phyloP scores from a whole-genome alignment of 345 rosid genomes.

The Euphorbia pulcherrima region DNA sequence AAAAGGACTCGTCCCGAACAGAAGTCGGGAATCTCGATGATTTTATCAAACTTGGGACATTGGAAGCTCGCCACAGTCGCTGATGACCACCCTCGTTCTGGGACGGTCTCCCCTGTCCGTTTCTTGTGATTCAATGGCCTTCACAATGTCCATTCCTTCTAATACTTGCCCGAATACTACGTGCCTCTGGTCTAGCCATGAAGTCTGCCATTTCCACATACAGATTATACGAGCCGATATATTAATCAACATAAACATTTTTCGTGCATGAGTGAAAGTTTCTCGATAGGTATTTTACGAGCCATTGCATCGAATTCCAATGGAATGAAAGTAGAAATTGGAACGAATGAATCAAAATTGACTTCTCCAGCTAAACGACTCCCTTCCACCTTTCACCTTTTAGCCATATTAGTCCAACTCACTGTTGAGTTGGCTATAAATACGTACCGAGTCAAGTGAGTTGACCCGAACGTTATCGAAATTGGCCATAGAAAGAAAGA shows the following conservation, averaged over 20 bases:
- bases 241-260: not conserved
- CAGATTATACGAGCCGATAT: not conserved
- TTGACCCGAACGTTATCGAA: too few species aligned
- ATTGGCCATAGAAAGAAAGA: too few species aligned
- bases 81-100: constrained; percentile 70
- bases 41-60: constrained; percentile 41
- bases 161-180: constrained; percentile 95
- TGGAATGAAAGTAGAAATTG: too few species aligned
- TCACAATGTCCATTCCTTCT: constrained; percentile 90
- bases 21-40: not conserved
- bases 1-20: constrained; percentile 1
- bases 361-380: too few species aligned
- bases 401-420: too few species aligned
- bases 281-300: not conserved
- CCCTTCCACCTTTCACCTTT: too few species aligned
- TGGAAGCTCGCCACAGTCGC: constrained; percentile 91
- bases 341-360: too few species aligned
- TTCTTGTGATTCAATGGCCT: constrained; percentile 70
- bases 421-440: too few species aligned
- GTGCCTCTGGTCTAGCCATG: constrained; percentile 93
- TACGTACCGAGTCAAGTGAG: too few species aligned
- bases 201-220: constrained; percentile 56
- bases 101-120: constrained; percentile 98
- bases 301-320: not conserved
- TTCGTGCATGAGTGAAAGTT: not conserved